Evolutionary conservation across 139 green algal genomes (phyloP).

Genomic region (Zygnema cylindricum): DNA sequence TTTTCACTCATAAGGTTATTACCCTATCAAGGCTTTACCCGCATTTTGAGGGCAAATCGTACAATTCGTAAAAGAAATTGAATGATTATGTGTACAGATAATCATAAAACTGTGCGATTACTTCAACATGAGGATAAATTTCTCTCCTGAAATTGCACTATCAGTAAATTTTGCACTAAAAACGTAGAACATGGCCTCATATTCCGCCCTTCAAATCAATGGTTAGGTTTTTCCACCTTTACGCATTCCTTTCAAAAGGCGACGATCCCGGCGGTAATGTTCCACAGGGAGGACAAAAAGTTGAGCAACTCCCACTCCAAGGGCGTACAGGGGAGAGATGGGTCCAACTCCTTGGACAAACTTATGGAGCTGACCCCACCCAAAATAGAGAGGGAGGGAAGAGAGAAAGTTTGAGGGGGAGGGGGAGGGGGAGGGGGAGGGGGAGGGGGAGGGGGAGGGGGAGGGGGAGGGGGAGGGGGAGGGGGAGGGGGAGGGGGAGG

Average conservation of each 20-base stretch:
- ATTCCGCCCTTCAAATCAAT: no score
- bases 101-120: no score
- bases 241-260: background rate
- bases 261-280: background rate
- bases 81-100: no score
- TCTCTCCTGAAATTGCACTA: no score
- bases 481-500: background rate
- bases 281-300: background rate
- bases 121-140: no score
- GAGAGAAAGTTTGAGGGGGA: background rate
- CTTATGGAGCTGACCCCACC: background rate
- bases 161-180: no score
- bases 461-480: background rate
- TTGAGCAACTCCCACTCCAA: background rate
- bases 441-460: background rate
- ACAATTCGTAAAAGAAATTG: no score
- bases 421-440: background rate
- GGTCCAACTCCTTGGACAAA: conserved; percentile 4
- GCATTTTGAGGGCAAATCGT: no score
- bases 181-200: no score
- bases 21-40: no score
- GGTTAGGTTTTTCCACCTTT: background rate
- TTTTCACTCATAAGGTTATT: no score
- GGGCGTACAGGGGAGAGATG: background rate
- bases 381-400: background rate